Conservation (phyloP, 345 rosid genomes). For the Odontarrhena argentea region DNA sequence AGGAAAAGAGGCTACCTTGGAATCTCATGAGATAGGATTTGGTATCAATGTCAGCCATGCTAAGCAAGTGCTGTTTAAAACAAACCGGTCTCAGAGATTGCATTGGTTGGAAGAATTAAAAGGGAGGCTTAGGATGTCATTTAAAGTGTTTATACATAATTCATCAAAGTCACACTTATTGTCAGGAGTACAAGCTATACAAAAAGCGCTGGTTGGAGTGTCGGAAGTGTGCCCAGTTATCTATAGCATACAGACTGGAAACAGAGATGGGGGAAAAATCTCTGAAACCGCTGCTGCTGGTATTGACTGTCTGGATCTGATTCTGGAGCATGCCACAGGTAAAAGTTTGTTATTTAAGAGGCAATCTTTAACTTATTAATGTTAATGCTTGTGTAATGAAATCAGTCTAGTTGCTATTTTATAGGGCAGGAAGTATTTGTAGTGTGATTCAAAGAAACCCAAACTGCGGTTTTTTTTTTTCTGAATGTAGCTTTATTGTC, state of each 20-base stretch:
- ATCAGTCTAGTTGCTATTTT: background rate
- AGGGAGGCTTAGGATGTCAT: conserved; percentile 67
- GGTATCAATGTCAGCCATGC: conserved; percentile 50
- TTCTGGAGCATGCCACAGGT: conserved; percentile 87
- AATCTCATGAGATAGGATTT: conserved; percentile 72
- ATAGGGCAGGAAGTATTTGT: background rate
- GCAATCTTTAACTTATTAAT: conserved; percentile 18
- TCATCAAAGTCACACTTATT: conserved; percentile 66
- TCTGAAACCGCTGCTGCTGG: conserved; percentile 75
- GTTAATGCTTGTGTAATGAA: conserved; percentile 9
- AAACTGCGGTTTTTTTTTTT: background rate
- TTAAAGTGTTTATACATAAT: conserved; percentile 58
- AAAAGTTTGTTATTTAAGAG: conserved; percentile 22
- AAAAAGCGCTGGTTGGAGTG: conserved; percentile 84
- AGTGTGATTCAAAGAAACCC: conserved; percentile 8
- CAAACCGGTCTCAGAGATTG: conserved; percentile 42
- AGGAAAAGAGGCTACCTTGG: conserved; percentile 74
- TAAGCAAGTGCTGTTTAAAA: conserved; percentile 40
- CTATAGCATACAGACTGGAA: conserved; percentile 59
- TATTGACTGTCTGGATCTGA: conserved; percentile 85
- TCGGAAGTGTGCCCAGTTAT: conserved; percentile 48
- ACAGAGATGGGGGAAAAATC: conserved; percentile 63
- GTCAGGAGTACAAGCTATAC: conserved; percentile 69
- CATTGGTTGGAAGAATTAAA: conserved; percentile 65
- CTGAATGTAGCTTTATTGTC: conserved; percentile 7